Evolutionary conservation across 2,329 filamentous ascomycete genomes (phyloP), one percentile per base, ranked within the genome.

Genomic region (Alternaria ventricosa): DNA sequence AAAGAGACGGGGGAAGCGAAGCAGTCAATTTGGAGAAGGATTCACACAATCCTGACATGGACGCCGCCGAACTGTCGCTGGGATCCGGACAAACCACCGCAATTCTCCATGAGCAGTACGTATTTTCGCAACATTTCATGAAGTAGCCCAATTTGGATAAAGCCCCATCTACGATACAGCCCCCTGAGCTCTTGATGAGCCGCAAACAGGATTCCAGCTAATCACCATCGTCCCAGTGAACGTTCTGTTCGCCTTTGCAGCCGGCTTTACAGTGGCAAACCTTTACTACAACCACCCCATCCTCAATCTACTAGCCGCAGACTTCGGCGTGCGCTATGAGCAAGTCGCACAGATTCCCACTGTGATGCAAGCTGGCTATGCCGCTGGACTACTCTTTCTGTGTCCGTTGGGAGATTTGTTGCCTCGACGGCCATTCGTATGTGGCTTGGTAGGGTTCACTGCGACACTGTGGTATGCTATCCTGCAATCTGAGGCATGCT

Each of bases 241-340:
- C 71, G 76, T 93, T 3, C 79, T 94, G 1, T 93, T 93, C 65
- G 89, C 86, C 1, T 85, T 91, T 71, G 90, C 86, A 0, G 85
- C 81, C 86, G 89, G 5, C 89, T 92, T 93, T 68, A 92, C 90
- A 1, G 92, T 94, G 7, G 92, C 92, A 18, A 94, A 94, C 70
- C 82, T 95, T 4, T 95, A 95, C 80, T 94, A 95, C 79, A 92
- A 87, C 63, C 92, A 94, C 71, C 91, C 92, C 0, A 92, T 95
- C 50, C 82, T 95, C 23, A 93, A 94, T 73, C 87, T 91, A 55
- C 84, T 96, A 44, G 92, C 92, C 0, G 77, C 84, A 10, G 89
- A 91, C 15, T 95, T 96, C 73, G 73, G 85, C 57, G 89, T 95
- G 51, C 85, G 84, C 9, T 90, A 93, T 72, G 91, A 93, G 71